These are phyloP conservation scores for Thalassiosira exigua DNA, from an alignment of 352 stramenopile species.

Conservation along the genomic window DNA sequence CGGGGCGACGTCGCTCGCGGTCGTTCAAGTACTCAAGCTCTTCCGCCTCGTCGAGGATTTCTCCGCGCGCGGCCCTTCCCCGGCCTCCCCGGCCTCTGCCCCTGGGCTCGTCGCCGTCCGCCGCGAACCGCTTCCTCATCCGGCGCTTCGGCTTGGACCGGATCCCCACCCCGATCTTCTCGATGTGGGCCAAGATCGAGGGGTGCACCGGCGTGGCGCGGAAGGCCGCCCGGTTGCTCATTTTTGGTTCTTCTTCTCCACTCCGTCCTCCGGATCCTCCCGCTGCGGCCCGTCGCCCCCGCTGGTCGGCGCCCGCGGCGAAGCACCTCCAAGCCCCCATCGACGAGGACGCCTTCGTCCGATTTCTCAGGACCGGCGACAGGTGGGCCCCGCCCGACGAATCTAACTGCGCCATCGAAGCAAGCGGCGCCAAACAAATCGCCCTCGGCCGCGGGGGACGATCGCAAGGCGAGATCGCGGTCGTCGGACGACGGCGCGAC, in stretches of 20 bases:
- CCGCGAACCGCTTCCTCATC: not conserved
- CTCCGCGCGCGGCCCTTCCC: not conserved
- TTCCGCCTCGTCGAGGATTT: constrained; percentile 39
- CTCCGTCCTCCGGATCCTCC: not conserved
- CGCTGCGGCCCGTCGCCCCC: too few species aligned
- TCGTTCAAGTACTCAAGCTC: constrained; percentile 41
- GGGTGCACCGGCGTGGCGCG: constrained; percentile 62
- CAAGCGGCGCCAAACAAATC: too few species aligned
- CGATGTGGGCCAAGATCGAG: constrained; percentile 70
- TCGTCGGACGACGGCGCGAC: too few species aligned
- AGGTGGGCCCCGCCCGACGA: too few species aligned
- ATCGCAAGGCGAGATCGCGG: too few species aligned
- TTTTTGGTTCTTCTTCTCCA: constrained; percentile 15
- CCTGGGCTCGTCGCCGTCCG: not conserved
- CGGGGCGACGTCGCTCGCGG: constrained; percentile 1
- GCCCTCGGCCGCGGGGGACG: too few species aligned
- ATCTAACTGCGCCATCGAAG: too few species aligned
- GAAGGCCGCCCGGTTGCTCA: constrained; percentile 59
- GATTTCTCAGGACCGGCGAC: too few species aligned
- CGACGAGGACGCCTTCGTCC: too few species aligned
- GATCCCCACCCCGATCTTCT: constrained; percentile 73
- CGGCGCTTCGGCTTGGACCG: constrained; percentile 20
- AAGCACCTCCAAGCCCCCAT: too few species aligned
- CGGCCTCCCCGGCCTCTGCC: constrained; percentile 16
- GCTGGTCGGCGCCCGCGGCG: too few species aligned